Base-by-base conservation (phyloP, 2,329 filamentous ascomycete species). In the Aspergillus amoenus region DNA sequence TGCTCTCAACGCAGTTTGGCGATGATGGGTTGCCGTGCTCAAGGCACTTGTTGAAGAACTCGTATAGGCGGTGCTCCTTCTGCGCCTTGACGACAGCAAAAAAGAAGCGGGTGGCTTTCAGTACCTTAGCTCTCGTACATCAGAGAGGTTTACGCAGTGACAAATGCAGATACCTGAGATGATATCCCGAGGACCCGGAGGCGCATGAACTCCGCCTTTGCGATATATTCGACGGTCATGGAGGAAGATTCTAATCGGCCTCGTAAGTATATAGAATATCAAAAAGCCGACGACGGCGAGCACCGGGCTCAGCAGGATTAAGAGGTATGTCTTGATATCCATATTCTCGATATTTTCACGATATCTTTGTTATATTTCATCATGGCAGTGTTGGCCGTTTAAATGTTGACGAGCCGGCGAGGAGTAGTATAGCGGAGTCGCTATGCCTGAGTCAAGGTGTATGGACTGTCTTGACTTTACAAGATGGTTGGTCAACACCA, bases 1-100 rank as follows among this genome's bases (percentile, higher is more conserved):
- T 52, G 34, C 32, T 44, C 48, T 56, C 48, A 32, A 56, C 54
- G 17, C 54, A 52, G 24, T 52, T 56, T 18, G 54, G 54, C 6
- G 48, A 56, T 7, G 47, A 41, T 27, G 32, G 40, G 13, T 34
- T 32, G 54, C 32, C 46, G 18, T 51, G 37, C 21, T 52, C 22
- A 22, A 45, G 44, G 27, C 17, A 34, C 22, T 17, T 30, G n/a
- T 42, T 46, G 24, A 47, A 56, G 34, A 56, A 52, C 21, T 52
- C 43, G 37, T 47, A 42, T 22, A 56, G 32, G n/a, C 27, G 18
- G 41, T 51, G 48, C 34, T 51, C 54, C 17, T 30, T 46, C 43
- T 56, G 55, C 15, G 55, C 48, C 24, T 50, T 52, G 48, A 47
- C 17, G 12, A 40, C 30, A 39, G 34, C 43, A 12, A 52, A 52